These are phyloP conservation scores for Flagelloscypha sp. DNA, from an alignment of 768 basidiomycete species.

Conservation along the genomic window DNA sequence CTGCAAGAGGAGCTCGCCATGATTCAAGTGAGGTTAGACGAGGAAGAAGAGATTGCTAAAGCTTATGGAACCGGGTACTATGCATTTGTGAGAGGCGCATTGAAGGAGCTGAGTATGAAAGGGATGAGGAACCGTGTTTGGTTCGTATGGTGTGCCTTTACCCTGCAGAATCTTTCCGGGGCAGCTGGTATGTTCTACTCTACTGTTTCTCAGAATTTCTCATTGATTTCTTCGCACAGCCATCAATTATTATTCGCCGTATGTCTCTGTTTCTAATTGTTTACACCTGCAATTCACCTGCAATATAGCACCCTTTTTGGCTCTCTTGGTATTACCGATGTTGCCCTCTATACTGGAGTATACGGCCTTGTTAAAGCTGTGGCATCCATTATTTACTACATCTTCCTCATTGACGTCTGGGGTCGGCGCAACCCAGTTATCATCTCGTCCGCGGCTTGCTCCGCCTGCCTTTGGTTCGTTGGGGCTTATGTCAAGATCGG, in stretches of 20 bases:
- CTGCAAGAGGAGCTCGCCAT: constrained; percentile 23
- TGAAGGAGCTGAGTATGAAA: constrained; percentile 21
- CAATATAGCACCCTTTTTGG: background rate
- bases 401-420: constrained; percentile 33
- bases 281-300: constrained; percentile 8
- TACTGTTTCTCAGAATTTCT: constrained; percentile 40
- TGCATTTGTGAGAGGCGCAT: too few species aligned
- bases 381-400: constrained; percentile 31
- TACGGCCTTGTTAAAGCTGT: constrained; percentile 28
- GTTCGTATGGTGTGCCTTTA: constrained; percentile 27
- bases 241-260: constrained; percentile 33
- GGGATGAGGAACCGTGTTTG: constrained; percentile 23
- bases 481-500: constrained; percentile 35
- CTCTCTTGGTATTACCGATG: constrained; percentile 3
- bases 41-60: too few species aligned
- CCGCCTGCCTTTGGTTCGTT: constrained; percentile 35
- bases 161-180: constrained; percentile 25
- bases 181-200: constrained; percentile 24
- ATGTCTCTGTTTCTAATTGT: background rate
- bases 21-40: too few species aligned
- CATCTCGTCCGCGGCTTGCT: constrained; percentile 30
- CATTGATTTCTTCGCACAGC: constrained; percentile 41
- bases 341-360: too few species aligned
- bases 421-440: constrained; percentile 35
- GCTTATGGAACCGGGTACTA: too few species aligned